These are phyloP conservation scores for Proliferodiscus dingleyae DNA, from an alignment of 2,329 filamentous ascomycete genomes.

Conservation along the genomic window DNA sequence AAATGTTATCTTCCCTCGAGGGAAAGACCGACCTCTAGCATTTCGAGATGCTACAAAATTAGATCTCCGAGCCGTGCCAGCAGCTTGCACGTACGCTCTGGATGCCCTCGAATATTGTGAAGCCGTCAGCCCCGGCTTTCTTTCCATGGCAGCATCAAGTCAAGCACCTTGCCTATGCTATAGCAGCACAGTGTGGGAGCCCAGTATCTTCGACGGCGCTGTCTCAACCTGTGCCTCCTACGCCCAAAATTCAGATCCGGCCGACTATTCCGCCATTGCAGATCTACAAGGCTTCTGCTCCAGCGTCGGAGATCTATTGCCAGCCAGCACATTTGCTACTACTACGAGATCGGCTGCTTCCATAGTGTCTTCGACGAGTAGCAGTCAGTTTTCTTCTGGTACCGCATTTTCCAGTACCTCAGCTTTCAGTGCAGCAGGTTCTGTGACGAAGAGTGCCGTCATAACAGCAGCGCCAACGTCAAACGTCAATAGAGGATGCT, in stretches of 20 bases:
- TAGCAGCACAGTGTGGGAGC: constrained; percentile 11
- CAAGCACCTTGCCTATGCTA: constrained; percentile 22
- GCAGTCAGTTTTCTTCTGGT: no score
- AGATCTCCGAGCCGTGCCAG: constrained; percentile 1
- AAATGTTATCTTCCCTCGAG: constrained; percentile 5
- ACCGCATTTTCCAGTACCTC: no score
- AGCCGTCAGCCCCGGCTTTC: constrained; percentile 12
- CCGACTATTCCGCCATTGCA: constrained; percentile 3
- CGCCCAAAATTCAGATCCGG: constrained; percentile 9
- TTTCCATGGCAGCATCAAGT: background rate
- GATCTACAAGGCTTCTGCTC: constrained; percentile 13
- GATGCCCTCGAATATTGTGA: constrained; percentile 9
- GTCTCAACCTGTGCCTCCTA: constrained; percentile 14
- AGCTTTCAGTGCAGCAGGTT: background rate
- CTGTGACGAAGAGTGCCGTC: background rate
- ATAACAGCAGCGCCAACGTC: background rate
- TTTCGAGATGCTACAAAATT: background rate
- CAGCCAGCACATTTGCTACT: background rate
- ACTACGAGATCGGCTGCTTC: background rate
- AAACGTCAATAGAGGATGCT: constrained; percentile 4
- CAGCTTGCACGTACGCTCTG: constrained; percentile 2
- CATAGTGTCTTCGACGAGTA: no score
- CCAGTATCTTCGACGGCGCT: constrained; percentile 15
- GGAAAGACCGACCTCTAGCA: background rate
- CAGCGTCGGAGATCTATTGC: constrained; percentile 11